Percentiles rank a stretch among this genome's conserved stretches.
Conservation (phyloP, 305 asterid genomes). For the Fraxinus baroniana region DNA sequence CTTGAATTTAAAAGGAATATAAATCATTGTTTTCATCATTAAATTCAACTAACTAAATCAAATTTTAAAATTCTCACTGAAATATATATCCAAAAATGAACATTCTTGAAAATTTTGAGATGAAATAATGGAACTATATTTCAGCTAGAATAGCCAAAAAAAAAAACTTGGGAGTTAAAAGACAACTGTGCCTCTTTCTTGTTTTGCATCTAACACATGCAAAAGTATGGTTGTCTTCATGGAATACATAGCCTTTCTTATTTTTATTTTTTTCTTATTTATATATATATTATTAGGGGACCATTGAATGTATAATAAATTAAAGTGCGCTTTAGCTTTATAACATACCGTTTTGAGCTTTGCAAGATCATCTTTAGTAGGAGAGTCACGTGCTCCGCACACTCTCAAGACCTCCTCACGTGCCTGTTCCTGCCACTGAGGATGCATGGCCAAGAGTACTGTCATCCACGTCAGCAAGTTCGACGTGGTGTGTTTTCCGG, state of each 20-base stretch:
- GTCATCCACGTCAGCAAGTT: conserved; percentile 93
- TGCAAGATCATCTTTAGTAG: conserved; percentile 63
- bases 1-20: not conserved
- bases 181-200: conserved; percentile 23
- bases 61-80: not conserved
- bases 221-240: conserved; percentile 20
- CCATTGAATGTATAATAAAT: conserved; percentile 18
- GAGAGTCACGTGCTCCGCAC: conserved; percentile 88
- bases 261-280: conserved; percentile 2
- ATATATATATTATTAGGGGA: conserved; percentile 16
- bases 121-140: not conserved
- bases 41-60: not conserved
- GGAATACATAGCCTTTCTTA: conserved; percentile 8
- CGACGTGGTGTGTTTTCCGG: conserved; percentile 92
- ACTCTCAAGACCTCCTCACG: conserved; percentile 95
- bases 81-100: not conserved
- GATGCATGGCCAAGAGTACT: conserved; percentile 85
- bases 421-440: conserved; percentile 95
- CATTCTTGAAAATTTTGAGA: not conserved
- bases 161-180: conserved; percentile 30
- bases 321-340: not conserved
- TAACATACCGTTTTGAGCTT: conserved; percentile 79
- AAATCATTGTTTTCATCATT: not conserved
- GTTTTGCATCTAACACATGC: conserved; percentile 51
- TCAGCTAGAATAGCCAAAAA: conserved; percentile 23